Conservation (phyloP, 768 basidiomycete genomes). For the Lactarius akahatsu region DNA sequence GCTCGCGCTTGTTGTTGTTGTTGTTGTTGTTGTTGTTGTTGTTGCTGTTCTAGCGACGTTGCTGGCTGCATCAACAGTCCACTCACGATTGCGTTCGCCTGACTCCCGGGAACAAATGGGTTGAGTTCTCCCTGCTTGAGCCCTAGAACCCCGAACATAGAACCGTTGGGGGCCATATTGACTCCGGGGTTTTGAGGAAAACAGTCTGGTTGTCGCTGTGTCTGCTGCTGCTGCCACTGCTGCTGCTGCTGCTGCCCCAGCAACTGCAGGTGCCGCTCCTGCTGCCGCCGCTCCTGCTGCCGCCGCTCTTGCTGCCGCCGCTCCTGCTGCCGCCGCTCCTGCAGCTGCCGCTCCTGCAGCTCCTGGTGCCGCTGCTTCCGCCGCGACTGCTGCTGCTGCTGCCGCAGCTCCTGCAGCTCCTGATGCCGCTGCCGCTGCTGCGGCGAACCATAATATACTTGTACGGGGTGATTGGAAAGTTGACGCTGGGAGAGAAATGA, state of each 20-base stretch:
- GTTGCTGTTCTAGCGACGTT: slow-evolving; percentile 11
- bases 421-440: not conserved
- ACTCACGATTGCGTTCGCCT: slow-evolving; percentile 24
- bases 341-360: not conserved
- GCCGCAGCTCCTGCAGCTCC: not conserved
- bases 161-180: slow-evolving; percentile 10
- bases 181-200: slow-evolving; percentile 14
- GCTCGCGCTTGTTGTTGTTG: not conserved
- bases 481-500: no score
- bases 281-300: no score
- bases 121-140: slow-evolving; percentile 28
- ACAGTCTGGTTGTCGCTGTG: slow-evolving; percentile 15
- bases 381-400: slow-evolving; percentile 10
- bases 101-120: slow-evolving; percentile 27
- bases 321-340: slow-evolving; percentile 3
- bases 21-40: slow-evolving; percentile 18
- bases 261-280: not conserved
- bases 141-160: slow-evolving; percentile 20
- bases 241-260: slow-evolving; percentile 15
- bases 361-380: slow-evolving; percentile 7
- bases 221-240: slow-evolving; percentile 4
- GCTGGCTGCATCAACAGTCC: slow-evolving; percentile 16
- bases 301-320: no score
- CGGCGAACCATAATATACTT: not conserved
- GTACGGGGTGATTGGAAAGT: no score